Evolutionary conservation across 495 filamentous ascomycete genomes (phyloP), one percentile per base, ranked within the genome.

Genomic region (Lepraria neglecta): DNA sequence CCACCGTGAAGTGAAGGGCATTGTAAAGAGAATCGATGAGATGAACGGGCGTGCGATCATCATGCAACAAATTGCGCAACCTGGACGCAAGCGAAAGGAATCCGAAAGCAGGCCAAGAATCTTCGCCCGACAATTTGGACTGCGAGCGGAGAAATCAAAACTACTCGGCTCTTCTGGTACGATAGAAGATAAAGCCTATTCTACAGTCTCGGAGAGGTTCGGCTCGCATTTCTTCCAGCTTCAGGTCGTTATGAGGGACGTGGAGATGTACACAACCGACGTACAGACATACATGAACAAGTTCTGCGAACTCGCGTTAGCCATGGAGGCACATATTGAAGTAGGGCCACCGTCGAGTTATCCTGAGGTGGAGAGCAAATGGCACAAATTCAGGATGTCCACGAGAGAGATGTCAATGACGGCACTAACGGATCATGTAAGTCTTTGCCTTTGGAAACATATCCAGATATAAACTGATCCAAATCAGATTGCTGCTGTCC

Each of bases 21-120:
- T 92, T 47, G 86, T 88, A 43, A 80, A 86, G 35, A 86, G 91
- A 28, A 96, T 98, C 68, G 95, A 97, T 75, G 89, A 92, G 62
- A 80, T 90, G 64, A 97, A 96, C 73, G 91, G 89, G 71, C 88
- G 92, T 14, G 89, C 89, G 28, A 89, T 96, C 64, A 81, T 95
- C 59, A 86, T 97, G 30, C 90, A 88, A 6, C 86, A 95, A 71
- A 91, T 95, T 64, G 86, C 94, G 44, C 80, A 83, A 57, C 82
- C 85, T 12, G 35, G 35, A 51, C 82, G 90, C 45, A 94, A 94
- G 73, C 85, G 90, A 63, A 95, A 95, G 68, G 90, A 96, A 63
- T 91, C 90, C 0, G 91, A 96, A 38, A 38, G 35, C 75, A 87
- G 92, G 57, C 82, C 88, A 51, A 77, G 86, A 42, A 89, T 89